phyloP scores from a whole-genome alignment of 805 yeast species.

The Saccharomycopsis amapae region DNA sequence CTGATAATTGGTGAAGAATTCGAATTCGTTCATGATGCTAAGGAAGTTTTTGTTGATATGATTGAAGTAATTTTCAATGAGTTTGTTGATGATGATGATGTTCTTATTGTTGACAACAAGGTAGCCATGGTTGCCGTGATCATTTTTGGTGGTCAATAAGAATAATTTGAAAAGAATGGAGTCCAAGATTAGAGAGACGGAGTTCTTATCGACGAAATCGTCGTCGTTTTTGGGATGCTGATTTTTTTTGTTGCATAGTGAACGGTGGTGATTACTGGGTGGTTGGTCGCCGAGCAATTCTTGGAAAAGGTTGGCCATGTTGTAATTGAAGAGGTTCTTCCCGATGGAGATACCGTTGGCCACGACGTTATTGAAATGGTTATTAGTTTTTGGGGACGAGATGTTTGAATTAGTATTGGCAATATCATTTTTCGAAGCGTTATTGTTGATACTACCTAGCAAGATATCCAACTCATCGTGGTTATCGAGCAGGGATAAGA shows the following conservation, averaged over 20 bases:
- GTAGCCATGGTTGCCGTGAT: neutral
- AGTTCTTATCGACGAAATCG: slow-evolving; percentile 1
- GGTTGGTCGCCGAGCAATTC: neutral
- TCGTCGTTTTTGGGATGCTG: neutral
- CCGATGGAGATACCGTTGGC: slow-evolving; percentile 25
- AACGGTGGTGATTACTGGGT: neutral
- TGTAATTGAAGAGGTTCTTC: slow-evolving; percentile 24
- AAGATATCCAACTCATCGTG: neutral
- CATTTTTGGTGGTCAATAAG: neutral
- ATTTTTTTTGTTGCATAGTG: neutral
- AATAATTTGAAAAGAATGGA: slow-evolving; percentile 17
- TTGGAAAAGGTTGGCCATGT: slow-evolving; percentile 7
- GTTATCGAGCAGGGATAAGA: neutral
- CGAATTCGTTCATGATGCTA: slow-evolving; percentile 10
- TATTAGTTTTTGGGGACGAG: neutral
- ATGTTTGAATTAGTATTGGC: slow-evolving; percentile 2
- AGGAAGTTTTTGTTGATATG: slow-evolving; percentile 11
- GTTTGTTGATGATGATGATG: slow-evolving; percentile 8
- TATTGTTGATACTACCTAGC: slow-evolving; percentile 17
- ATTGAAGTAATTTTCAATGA: slow-evolving; percentile 13
- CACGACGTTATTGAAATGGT: neutral
- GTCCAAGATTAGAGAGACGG: slow-evolving; percentile 8
- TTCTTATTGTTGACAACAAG: slow-evolving; percentile 11
- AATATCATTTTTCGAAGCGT: slow-evolving; percentile 10
- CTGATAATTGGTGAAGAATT: slow-evolving; percentile 13